These are phyloP conservation scores for Suillus occidentalis DNA, from an alignment of 768 basidiomycete genomes.

Conservation along the genomic window DNA sequence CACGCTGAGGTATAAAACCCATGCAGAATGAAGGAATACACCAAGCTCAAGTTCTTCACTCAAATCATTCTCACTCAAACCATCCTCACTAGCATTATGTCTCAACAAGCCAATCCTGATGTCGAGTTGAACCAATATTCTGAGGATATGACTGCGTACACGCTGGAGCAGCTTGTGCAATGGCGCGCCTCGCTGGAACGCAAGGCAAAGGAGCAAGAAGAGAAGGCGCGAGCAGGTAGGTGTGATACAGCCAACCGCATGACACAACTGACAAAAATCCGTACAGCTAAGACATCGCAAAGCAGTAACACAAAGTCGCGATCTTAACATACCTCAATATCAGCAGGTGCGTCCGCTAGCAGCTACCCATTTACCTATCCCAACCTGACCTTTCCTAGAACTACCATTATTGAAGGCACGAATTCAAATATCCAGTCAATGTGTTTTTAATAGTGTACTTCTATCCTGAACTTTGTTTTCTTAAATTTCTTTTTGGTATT, in stretches of 20 bases:
- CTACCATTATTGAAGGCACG: background rate
- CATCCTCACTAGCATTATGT: background rate
- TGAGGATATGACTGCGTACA: conserved; percentile 5
- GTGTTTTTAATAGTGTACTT: background rate
- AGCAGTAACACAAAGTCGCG: background rate
- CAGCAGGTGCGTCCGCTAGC: background rate
- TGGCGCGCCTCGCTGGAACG: background rate
- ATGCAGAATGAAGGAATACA: background rate
- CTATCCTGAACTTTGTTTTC: background rate
- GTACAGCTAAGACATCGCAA: background rate
- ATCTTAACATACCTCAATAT: background rate
- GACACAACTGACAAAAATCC: background rate
- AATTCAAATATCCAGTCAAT: background rate
- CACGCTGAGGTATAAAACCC: conserved; percentile 1
- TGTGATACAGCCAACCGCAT: background rate
- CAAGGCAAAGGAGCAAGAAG: conserved; percentile 3
- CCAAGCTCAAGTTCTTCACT: background rate
- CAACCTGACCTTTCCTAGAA: background rate
- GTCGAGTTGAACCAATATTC: background rate
- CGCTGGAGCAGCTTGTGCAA: conserved; percentile 3
- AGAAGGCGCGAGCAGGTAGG: conserved; percentile 3
- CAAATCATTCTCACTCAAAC: no score
- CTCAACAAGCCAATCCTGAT: background rate
- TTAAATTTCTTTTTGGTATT: background rate
- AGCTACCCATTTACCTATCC: no score